These are phyloP conservation scores for Trypanosoma melophagium DNA, from an alignment of 208 protist genomes.

Conservation along the genomic window DNA sequence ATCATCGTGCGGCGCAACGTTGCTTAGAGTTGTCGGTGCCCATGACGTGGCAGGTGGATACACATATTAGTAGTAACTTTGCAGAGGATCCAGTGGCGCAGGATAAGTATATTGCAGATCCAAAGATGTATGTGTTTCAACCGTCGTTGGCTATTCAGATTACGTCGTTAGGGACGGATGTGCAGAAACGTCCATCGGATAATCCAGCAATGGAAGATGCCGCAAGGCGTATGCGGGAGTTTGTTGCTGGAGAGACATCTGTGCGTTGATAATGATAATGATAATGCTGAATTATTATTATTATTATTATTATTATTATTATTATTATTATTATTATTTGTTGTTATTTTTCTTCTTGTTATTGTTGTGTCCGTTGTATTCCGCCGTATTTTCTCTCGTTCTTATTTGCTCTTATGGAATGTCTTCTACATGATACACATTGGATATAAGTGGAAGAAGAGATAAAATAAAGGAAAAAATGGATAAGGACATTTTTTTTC, in stretches of 20 bases:
- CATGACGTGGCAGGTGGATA: constrained; percentile 93
- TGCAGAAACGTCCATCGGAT: constrained; percentile 75
- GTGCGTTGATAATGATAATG: constrained; percentile 43
- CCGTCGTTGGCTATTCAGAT: constrained; percentile 87
- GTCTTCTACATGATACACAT: too few species aligned
- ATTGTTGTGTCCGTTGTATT: background rate
- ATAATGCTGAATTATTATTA: too few species aligned
- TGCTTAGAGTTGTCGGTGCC: constrained; percentile 77
- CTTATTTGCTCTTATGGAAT: background rate
- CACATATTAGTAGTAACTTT: constrained; percentile 77
- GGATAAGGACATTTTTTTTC: background rate
- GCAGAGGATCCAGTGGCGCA: constrained; percentile 50
- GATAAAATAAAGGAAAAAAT: background rate
- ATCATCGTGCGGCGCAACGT: constrained; percentile 61
- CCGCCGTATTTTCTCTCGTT: constrained; percentile 2
- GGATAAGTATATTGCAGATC: constrained; percentile 85
- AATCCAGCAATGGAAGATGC: constrained; percentile 84
- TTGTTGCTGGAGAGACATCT: constrained; percentile 82
- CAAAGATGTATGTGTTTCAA: constrained; percentile 89
- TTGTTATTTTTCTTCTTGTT: constrained; percentile 15
- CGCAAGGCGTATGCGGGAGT: constrained; percentile 86
- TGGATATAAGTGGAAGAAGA: too few species aligned
- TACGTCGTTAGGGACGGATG: constrained; percentile 85
- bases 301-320: constrained; percentile 4
- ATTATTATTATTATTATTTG: background rate